Base-by-base conservation (phyloP, 371 early-diverging fungal genomes). In the Actinomortierella wolfii region DNA sequence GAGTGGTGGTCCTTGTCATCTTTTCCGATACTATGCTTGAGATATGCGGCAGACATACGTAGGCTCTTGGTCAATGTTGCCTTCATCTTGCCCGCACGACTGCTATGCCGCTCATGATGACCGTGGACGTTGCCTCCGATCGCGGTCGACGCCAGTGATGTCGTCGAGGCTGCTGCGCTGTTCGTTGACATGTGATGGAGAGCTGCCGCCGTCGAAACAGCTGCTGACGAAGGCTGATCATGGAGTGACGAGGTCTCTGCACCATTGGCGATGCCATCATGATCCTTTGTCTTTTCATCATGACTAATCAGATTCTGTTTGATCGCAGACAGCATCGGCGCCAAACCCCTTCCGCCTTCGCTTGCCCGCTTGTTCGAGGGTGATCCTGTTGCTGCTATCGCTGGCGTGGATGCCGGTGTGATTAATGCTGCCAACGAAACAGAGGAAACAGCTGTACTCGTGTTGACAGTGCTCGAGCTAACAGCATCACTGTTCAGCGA, bases 1-100 rank as follows among this genome's bases (percentile, higher is more conserved):
- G 21, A 17, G 17, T 42, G 56, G 9, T 41, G 58, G 14, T 64
- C 57, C 57, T 40, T 59, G 24, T 71, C 73, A 1, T 67, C 67
- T 28, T 66, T 66, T 57, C 55, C 52, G 63, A 66, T 73, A 34
- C 66, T 73, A 42, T 63, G 62, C 60, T 73, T 73, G 49, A 73
- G 57, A 42, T 73, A 73, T 11, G 67, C 67, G 0, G 73, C 73
- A 4, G 73, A 66, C 0, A 73, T 48, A 14, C 63, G 45, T 25
- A 73, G 46, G 45, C 73, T 66, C 57, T 73, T 73, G 41, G 73
- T 62, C 41, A 73, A 17, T 17, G 62, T 54, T 3, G 67, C 67
- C 42, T 73, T 73, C 20, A 66, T 56, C 54, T 73, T 73, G 56
- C 55, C 50, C 3, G 73, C 73, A 15, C 65, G 65, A 43, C 59